Conservation (phyloP, 2,329 filamentous ascomycete species). For the Aureobasidium leucospermi region DNA sequence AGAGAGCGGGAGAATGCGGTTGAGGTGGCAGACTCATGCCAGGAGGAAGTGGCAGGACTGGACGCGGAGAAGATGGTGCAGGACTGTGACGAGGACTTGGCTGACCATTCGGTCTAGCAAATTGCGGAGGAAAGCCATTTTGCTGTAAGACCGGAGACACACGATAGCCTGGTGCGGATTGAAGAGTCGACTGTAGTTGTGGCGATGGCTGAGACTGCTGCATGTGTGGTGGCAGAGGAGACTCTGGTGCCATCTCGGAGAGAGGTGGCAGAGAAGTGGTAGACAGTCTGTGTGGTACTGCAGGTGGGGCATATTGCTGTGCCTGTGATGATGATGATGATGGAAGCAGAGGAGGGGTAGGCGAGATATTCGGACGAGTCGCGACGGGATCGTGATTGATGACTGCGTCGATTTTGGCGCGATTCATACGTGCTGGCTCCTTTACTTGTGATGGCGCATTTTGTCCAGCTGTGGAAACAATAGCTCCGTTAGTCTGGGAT, state of each 20-base stretch:
- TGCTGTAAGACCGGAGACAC: conserved; percentile 29
- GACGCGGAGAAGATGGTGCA: conserved; percentile 29
- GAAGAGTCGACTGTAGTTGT: conserved; percentile 22
- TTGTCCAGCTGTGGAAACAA: background rate
- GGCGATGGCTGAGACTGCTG: conserved; percentile 17
- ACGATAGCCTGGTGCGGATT: conserved; percentile 25
- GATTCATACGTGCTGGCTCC: conserved; percentile 11
- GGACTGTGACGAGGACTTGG: conserved; percentile 23
- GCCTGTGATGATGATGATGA: conserved; percentile 15
- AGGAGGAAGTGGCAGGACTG: conserved; percentile 30
- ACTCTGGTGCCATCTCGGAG: conserved; percentile 29
- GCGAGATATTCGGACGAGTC: conserved; percentile 21
- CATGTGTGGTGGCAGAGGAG: conserved; percentile 23
- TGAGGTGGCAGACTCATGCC: conserved; percentile 25
- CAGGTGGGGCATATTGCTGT: background rate
- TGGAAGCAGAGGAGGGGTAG: conserved; percentile 22
- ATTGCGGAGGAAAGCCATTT: conserved; percentile 30
- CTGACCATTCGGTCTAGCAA: conserved; percentile 18
- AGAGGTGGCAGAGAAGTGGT: conserved; percentile 28
- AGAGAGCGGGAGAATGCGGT: conserved; percentile 19
- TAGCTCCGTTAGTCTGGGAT: background rate
- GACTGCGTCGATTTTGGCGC: conserved; percentile 29
- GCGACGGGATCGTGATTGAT: conserved; percentile 32
- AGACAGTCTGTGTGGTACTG: background rate
- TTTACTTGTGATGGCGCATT: background rate